A percentile compares a stretch with the other conserved stretches of the same genome.
Evolutionary conservation across 306 rosid species (phyloP).

Genomic region (Pterocarpus santalinus): DNA sequence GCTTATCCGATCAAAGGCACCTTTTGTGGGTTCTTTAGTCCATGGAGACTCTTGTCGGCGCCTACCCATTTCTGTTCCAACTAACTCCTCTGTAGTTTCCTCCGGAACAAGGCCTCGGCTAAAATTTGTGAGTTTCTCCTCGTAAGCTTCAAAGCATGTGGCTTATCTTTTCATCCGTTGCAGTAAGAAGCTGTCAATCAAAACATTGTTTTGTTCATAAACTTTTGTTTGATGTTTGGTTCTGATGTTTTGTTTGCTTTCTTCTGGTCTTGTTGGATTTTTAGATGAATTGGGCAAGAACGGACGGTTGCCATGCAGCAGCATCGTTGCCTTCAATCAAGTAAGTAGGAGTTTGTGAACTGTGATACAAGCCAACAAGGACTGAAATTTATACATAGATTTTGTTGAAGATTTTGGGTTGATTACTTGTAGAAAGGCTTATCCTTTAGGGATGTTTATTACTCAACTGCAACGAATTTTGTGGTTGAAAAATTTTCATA

Average conservation of each 20-base stretch:
- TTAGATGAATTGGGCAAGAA: constrained; percentile 52
- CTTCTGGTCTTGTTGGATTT: constrained; percentile 13
- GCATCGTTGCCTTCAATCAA: constrained; percentile 54
- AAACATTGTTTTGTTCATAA: background rate
- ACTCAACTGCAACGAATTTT: background rate
- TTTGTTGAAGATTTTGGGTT: background rate
- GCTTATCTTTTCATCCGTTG: background rate
- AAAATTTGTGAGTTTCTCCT: constrained; percentile 55
- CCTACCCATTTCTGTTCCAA: constrained; percentile 42
- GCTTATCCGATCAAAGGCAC: constrained; percentile 52
- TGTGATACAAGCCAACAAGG: background rate
- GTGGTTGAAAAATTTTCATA: background rate
- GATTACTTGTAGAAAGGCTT: background rate
- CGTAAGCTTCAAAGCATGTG: constrained; percentile 12
- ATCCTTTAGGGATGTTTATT: background rate
- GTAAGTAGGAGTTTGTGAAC: constrained; percentile 51
- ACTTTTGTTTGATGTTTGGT: background rate
- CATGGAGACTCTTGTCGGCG: constrained; percentile 45
- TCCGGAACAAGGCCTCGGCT: constrained; percentile 45
- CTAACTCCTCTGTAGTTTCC: constrained; percentile 38
- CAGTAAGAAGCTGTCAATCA: constrained; percentile 7
- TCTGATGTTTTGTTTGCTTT: background rate
- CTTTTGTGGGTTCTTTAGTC: constrained; percentile 41
- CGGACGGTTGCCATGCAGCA: constrained; percentile 40
- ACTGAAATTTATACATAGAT: background rate